phyloP scores from a whole-genome alignment of 1,284 basidiomycete genomes.

The Malassezia obtusa region DNA sequence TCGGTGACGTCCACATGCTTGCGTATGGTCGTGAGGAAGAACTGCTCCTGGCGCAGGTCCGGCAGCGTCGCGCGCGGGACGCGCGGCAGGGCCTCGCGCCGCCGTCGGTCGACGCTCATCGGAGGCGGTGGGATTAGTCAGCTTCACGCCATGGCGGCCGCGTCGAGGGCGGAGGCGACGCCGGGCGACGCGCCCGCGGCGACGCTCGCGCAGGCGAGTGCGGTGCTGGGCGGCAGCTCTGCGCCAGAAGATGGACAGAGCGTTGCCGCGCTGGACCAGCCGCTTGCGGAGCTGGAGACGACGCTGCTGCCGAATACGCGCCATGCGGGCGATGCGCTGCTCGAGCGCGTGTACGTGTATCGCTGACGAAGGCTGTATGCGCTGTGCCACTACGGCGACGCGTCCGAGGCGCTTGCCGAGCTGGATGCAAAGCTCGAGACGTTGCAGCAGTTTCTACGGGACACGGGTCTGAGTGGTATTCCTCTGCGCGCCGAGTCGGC shows the following conservation, averaged over 20 bases:
- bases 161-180: neutral
- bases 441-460: neutral
- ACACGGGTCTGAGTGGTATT: conserved; percentile 4
- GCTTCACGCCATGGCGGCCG: neutral
- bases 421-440: neutral
- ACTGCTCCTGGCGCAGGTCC: conserved; percentile 17
- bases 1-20: neutral
- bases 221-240: too few species aligned
- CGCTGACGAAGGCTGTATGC: neutral
- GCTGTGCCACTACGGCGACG: neutral
- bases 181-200: neutral
- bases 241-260: neutral
- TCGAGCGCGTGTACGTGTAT: conserved; percentile 7
- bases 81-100: neutral
- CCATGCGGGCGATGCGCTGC: conserved; percentile 1
- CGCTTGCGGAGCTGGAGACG: neutral
- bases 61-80: conserved; percentile 5
- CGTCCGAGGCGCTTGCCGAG: neutral
- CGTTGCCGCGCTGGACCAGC: neutral
- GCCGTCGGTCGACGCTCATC: neutral
- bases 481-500: neutral
- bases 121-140: neutral
- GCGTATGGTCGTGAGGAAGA: conserved; percentile 9
- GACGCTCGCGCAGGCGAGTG: too few species aligned
- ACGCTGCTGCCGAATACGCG: neutral